A percentile compares a stretch with the other conserved stretches of the same genome.
Evolutionary conservation across 2,329 filamentous ascomycete species (phyloP).

Genomic region (Mollisia scopiformis): DNA sequence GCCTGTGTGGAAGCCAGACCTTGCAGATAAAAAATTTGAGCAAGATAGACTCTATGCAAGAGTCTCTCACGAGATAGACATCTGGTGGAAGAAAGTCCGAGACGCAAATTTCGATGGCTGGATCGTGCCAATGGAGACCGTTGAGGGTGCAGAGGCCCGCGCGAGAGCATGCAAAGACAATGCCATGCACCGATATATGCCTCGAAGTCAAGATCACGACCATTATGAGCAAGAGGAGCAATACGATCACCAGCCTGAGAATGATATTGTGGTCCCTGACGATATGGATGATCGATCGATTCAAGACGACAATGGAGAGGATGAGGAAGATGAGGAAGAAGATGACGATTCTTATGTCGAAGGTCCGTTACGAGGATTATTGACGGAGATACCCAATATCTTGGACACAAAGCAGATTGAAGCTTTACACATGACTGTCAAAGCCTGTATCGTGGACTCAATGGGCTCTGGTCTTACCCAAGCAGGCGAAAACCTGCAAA

Average conservation of each 20-base stretch:
- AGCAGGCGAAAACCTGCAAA: conserved; percentile 82
- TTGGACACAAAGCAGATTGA: conserved; percentile 95
- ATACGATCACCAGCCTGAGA: conserved; percentile 44
- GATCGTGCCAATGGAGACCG: conserved; percentile 61
- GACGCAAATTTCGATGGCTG: conserved; percentile 64
- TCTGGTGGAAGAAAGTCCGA: conserved; percentile 64
- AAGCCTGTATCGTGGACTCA: conserved; percentile 89
- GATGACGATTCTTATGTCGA: conserved; percentile 82
- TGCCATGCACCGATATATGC: conserved; percentile 53
- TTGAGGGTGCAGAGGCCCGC: conserved; percentile 60
- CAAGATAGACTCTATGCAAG: conserved; percentile 62
- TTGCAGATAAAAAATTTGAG: conserved; percentile 56
- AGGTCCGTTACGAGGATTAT: conserved; percentile 77
- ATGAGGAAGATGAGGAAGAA: conserved; percentile 67
- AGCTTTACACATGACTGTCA: conserved; percentile 95
- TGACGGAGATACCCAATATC: conserved; percentile 94
- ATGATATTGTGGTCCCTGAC: conserved; percentile 43
- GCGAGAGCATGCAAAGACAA: conserved; percentile 63
- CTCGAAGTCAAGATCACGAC: conserved; percentile 38
- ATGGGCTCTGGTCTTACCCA: conserved; percentile 69
- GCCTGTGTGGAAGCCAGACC: conserved; percentile 41
- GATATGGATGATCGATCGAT: conserved; percentile 49
- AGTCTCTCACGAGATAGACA: conserved; percentile 66
- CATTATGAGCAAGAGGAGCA: conserved; percentile 54
- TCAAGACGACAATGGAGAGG: conserved; percentile 48